Base-by-base conservation (phyloP, 164 flowering plant genomes). In the Tetracentron sinense region DNA sequence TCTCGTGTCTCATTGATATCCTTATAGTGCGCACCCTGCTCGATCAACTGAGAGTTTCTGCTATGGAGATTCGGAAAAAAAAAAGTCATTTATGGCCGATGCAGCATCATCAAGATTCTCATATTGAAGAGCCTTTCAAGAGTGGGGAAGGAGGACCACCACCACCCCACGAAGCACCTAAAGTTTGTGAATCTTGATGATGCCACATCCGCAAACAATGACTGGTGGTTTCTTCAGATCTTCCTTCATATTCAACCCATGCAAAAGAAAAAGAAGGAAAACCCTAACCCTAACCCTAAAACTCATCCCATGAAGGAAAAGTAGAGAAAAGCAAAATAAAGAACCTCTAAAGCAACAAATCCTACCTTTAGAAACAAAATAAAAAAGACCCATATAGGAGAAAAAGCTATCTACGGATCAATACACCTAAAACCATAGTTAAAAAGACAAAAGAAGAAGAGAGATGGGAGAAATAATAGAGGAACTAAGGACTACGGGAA, bases 61-160 rank as follows among this genome's bases (percentile, higher is more conserved):
- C n/a, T n/a, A 16, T 38, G 7, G 44, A 38, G 44, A 4, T 38
- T 38, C 44, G 11, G 14, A 4, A 38, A 8, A 38, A 38, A 38
- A 38, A 38, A 42, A 72, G 82, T 44, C 82, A 72, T 46, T 23
- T 63, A 69, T 64, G 57, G 78, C 72, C 28, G 82, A 74, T 79
- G 82, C 80, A 79, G 82, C 82, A 79, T 76, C 82, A 79, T 79
- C 82, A 79, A 76, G 82, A 79, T 79, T 79, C 79, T 53, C 78
- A 76, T 6, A 11, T 22, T 15, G 15, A 42, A 25, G 54, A 50
- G 49, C 48, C 22, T 20, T 60, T 55, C n/a, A n/a, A 19, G 57
- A 31, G 26, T 38, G 27, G 27, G 10, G 20, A 42, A 11, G 20
- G 19, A 15, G 2, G 4, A 22, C 12, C 8, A 44, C 4, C 38